A percentile compares a stretch with the other conserved stretches of the same genome.
Evolutionary conservation across 2,329 filamentous ascomycete species (phyloP).

Genomic region (Fusarium sp.): DNA sequence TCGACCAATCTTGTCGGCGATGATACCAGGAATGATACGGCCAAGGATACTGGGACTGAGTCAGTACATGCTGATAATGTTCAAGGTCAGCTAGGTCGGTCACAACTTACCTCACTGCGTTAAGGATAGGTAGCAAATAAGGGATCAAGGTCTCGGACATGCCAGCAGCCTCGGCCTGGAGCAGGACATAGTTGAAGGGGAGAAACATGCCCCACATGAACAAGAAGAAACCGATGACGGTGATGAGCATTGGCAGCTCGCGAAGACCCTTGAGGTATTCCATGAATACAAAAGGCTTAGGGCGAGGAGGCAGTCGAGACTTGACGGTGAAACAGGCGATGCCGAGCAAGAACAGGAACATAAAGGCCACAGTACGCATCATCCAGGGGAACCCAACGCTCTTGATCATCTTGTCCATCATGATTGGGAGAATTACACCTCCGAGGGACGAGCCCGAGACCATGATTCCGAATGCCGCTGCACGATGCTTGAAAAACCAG

Average conservation of each 20-base stretch:
- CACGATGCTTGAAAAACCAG: conserved; percentile 67
- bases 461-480: conserved; percentile 66
- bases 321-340: conserved; percentile 54
- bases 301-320: conserved; percentile 60
- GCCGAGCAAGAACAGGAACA: conserved; percentile 57
- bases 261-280: conserved; percentile 63
- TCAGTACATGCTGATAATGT: conserved; percentile 18
- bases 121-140: conserved; percentile 70
- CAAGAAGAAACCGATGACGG: conserved; percentile 63
- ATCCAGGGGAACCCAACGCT: conserved; percentile 62
- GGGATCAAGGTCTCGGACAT: conserved; percentile 58
- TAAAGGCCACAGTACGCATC: conserved; percentile 62
- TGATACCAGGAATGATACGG: conserved; percentile 64
- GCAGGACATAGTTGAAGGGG: conserved; percentile 66
- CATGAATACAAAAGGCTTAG: conserved; percentile 58
- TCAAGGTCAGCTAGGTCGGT: background rate
- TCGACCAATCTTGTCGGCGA: conserved; percentile 61
- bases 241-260: conserved; percentile 61
- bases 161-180: conserved; percentile 62
- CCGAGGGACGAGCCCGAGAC: conserved; percentile 68
- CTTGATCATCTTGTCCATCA: conserved; percentile 68
- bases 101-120: conserved; percentile 60
- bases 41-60: conserved; percentile 59
- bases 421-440: conserved; percentile 71
- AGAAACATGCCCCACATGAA: conserved; percentile 69